A percentile compares a stretch with the other conserved stretches of the same genome.
Conservation (phyloP, 495 filamentous ascomycete species). For the Penicillium atrosanguineum region DNA sequence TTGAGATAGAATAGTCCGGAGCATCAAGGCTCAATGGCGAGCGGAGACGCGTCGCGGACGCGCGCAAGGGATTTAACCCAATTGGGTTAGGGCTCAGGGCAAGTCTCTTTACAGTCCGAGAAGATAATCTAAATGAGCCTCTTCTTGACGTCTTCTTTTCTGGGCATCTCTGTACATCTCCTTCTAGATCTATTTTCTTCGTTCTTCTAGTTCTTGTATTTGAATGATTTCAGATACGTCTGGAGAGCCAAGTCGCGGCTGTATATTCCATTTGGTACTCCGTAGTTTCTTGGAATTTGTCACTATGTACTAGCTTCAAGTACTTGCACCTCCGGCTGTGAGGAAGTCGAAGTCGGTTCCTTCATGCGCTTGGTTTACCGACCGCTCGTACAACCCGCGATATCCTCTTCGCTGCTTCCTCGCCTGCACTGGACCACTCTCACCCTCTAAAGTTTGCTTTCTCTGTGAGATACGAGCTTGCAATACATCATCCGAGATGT, state of each 20-base stretch:
- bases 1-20: conserved; percentile 6
- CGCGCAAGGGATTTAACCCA: conserved; percentile 28
- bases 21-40: conserved; percentile 5
- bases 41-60: conserved; percentile 28
- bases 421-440: conserved; percentile 27
- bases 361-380: conserved; percentile 62
- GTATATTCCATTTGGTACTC: no score
- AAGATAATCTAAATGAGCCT: background rate
- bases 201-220: no score
- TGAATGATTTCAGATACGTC: no score
- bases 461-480: conserved; percentile 36
- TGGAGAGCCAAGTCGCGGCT: no score
- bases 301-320: background rate
- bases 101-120: background rate
- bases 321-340: conserved; percentile 37
- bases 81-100: conserved; percentile 45
- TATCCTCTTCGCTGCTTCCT: conserved; percentile 54
- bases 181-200: background rate
- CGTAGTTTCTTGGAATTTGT: background rate
- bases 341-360: conserved; percentile 67
- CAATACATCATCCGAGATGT: conserved; percentile 49
- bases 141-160: no score
- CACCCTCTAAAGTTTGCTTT: conserved; percentile 14
- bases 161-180: no score
- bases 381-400: conserved; percentile 60